Base-by-base conservation (phyloP, 371 early-diverging fungal genomes). In the Syncephalis plumigaleata region DNA sequence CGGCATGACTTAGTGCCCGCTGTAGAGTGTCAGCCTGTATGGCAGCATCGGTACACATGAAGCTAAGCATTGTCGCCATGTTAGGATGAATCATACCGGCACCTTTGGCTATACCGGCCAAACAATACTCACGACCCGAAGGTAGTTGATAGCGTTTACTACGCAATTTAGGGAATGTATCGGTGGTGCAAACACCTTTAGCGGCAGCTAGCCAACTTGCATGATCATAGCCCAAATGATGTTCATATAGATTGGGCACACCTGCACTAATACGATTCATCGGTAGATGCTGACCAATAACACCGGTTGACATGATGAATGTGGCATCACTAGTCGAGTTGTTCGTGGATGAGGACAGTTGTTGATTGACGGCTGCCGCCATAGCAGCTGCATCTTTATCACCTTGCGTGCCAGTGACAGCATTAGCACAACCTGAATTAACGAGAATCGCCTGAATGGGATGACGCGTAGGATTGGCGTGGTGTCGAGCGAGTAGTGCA, bases 1-100 rank as follows among this genome's bases (percentile, higher is more conserved):
- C 84, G 0, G 91, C 91, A 52, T 79, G 72, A 9, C 68, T 67
- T 45, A 91, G 56, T 0, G 93, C 89, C 17, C 65, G 57, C 38
- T 84, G 72, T 40, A 93, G 64, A 22, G 75, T 59, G 0, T 51
- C 49, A 9, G 78, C 68, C 8, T 70, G 57, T 4, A 95, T 67
- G 8, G 70, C 55, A 8, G 75, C 75, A 64, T 95, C 96, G 0
- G 92, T 95, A 31, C 80, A 84, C 40, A 92, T 68, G 26, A 81
- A 77, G 7, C 82, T 78, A 27, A 95, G 69, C 56, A 95, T 63
- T 4, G 96, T 95, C 8, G 93, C 96, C 88, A 86, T 86, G 57
- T 86, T 79, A 20, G 89, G 88, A 51, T 87, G 88, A 47, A 86
- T 88, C 94, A 94, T 94, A 9, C 94, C 92, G 0, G 94, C 92